A percentile compares a stretch with the other conserved stretches of the same genome.
These are phyloP conservation scores for Fusarium coffeatum DNA, from an alignment of 2,329 filamentous ascomycete genomes.

Conservation along the genomic window DNA sequence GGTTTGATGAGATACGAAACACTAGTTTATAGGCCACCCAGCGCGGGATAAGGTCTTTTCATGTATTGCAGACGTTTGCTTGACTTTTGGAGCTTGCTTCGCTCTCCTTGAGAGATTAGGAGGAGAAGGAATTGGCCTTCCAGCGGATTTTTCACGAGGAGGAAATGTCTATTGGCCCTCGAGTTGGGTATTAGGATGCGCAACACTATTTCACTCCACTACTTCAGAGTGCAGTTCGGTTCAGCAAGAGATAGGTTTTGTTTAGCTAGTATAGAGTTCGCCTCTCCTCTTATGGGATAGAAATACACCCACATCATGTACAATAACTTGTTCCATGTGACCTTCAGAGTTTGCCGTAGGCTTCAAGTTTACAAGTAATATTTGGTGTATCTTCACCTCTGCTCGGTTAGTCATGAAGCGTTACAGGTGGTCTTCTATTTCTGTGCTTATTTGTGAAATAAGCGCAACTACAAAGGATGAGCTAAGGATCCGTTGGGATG, in stretches of 20 bases:
- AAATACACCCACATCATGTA: slow-evolving; percentile 38
- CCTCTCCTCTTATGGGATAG: slow-evolving; percentile 42
- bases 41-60: slow-evolving; percentile 27
- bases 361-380: background rate
- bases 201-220: slow-evolving; percentile 17
- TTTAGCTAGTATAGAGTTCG: slow-evolving; percentile 44
- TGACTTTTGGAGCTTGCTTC: slow-evolving; percentile 31
- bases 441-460: no score
- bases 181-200: slow-evolving; percentile 40
- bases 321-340: background rate
- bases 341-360: background rate
- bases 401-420: background rate
- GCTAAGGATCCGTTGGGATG: background rate
- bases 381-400: background rate
- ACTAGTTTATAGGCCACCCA: slow-evolving; percentile 29
- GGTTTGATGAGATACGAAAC: slow-evolving; percentile 44
- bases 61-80: slow-evolving; percentile 42
- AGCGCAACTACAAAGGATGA: background rate
- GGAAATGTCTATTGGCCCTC: slow-evolving; percentile 19
- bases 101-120: slow-evolving; percentile 9
- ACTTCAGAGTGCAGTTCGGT: slow-evolving; percentile 28
- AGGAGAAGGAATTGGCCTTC: slow-evolving; percentile 8
- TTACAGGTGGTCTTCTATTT: background rate
- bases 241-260: slow-evolving; percentile 38
- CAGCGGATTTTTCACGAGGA: slow-evolving; percentile 13